Conservation (phyloP, 805 yeast species). For the Cyberlindnera nakhonratchasimensis region DNA sequence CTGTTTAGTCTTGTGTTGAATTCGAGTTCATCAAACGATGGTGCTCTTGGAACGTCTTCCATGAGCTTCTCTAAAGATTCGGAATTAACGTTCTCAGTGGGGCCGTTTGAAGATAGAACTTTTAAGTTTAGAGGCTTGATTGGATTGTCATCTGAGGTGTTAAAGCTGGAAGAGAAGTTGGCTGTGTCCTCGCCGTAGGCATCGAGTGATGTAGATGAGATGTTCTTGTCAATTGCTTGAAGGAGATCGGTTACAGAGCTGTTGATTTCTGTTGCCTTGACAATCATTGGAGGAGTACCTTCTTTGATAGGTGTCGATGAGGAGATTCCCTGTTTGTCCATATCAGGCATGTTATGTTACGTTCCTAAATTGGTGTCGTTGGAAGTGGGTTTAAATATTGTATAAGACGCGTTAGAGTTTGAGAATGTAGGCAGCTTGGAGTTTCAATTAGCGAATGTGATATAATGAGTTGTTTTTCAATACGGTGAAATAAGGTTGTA, state of each 20-base stretch:
- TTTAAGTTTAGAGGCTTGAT: conserved; percentile 29
- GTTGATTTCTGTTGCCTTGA: conserved; percentile 8
- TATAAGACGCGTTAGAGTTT: conserved; percentile 1
- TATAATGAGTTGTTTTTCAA: too few species aligned
- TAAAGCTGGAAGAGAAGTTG: conserved; percentile 15
- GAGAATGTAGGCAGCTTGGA: too few species aligned
- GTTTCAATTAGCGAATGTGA: too few species aligned
- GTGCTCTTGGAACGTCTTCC: conserved; percentile 26
- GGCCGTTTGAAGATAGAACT: conserved; percentile 8
- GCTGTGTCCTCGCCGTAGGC: conserved; percentile 7
- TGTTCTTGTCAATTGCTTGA: conserved; percentile 28
- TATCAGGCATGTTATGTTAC: background rate
- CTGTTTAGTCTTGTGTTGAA: conserved; percentile 30
- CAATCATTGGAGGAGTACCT: background rate
- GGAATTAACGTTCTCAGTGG: background rate
- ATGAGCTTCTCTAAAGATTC: conserved; percentile 13
- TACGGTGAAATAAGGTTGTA: background rate
- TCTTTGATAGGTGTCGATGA: conserved; percentile 25
- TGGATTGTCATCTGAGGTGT: conserved; percentile 21
- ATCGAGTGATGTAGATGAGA: conserved; percentile 21
- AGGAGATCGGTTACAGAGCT: conserved; percentile 40
- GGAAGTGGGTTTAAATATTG: background rate
- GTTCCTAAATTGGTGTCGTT: background rate
- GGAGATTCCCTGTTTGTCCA: conserved; percentile 11
- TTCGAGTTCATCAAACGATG: conserved; percentile 33